A percentile compares a stretch with the other conserved stretches of the same genome.
Evolutionary conservation across 495 filamentous ascomycete genomes (phyloP).

Genomic region (Podospora fimiseda): DNA sequence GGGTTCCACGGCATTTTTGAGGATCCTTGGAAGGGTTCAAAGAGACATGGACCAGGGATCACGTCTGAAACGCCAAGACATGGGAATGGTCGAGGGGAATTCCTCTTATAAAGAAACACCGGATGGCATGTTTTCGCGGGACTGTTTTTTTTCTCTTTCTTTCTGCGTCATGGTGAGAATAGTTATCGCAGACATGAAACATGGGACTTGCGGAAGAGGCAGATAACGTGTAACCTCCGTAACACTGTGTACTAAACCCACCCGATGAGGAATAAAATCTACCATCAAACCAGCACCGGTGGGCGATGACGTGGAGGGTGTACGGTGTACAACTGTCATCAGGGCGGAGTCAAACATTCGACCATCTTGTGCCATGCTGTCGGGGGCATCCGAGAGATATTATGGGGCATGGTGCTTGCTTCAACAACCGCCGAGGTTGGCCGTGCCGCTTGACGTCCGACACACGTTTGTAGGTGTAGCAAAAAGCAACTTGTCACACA

Average conservation of each 20-base stretch:
- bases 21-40: neutral
- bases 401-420: neutral
- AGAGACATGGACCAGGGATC: neutral
- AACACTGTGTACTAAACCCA: too few relatives aligned
- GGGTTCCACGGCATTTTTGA: neutral
- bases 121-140: neutral
- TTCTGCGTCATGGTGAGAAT: neutral
- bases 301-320: neutral
- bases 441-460: neutral
- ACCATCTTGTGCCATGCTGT: neutral
- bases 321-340: neutral
- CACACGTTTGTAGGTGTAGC: neutral
- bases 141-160: neutral
- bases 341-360: neutral
- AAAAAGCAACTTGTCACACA: neutral
- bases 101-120: neutral
- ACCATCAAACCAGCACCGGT: neutral
- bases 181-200: neutral
- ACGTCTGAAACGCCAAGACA: neutral
- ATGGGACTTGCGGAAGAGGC: neutral
- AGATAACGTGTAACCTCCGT: conserved; percentile 7
- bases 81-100: neutral
- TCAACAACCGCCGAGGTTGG: neutral
- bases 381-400: neutral
- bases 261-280: too few relatives aligned